phyloP scores from a whole-genome alignment of 495 filamentous ascomycete species.

The Aspergillus sclerotioniger region DNA sequence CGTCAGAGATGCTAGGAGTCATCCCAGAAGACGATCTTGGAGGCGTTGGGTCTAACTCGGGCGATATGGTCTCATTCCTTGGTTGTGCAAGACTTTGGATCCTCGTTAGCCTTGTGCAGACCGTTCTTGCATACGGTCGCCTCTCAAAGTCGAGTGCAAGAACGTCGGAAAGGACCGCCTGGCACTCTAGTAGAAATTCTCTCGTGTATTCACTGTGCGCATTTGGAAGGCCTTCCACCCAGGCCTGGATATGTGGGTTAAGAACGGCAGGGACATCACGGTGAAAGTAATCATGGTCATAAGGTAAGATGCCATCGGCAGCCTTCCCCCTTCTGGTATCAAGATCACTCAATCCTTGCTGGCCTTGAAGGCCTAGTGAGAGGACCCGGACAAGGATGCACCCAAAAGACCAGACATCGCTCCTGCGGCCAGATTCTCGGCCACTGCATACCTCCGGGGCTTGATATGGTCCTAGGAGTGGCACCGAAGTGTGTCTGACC shows the following conservation, averaged over 20 bases:
- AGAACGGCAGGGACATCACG: constrained; percentile 9
- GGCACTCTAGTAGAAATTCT: constrained; percentile 1
- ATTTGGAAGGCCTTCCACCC: constrained; percentile 3
- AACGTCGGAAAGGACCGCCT: background rate
- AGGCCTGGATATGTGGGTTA: constrained; percentile 17
- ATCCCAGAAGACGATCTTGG: background rate
- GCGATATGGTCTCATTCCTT: background rate
- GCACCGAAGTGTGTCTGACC: background rate
- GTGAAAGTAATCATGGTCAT: constrained; percentile 14
- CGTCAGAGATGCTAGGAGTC: background rate
- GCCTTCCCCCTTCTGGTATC: background rate
- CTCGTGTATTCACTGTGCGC: background rate
- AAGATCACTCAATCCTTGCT: background rate
- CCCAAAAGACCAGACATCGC: constrained; percentile 25
- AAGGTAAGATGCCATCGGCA: constrained; percentile 3
- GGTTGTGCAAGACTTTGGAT: background rate
- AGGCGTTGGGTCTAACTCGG: background rate
- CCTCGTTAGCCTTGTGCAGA: background rate
- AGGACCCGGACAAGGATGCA: constrained; percentile 19
- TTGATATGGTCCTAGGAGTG: constrained; percentile 11
- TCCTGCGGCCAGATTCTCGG: constrained; percentile 9
- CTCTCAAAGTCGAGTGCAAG: constrained; percentile 1
- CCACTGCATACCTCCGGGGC: constrained; percentile 16
- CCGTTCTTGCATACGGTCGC: background rate
- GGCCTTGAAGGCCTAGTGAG: constrained; percentile 11